phyloP scores from a whole-genome alignment of 2,329 filamentous ascomycete species.

The Ceratocystis ficicola region DNA sequence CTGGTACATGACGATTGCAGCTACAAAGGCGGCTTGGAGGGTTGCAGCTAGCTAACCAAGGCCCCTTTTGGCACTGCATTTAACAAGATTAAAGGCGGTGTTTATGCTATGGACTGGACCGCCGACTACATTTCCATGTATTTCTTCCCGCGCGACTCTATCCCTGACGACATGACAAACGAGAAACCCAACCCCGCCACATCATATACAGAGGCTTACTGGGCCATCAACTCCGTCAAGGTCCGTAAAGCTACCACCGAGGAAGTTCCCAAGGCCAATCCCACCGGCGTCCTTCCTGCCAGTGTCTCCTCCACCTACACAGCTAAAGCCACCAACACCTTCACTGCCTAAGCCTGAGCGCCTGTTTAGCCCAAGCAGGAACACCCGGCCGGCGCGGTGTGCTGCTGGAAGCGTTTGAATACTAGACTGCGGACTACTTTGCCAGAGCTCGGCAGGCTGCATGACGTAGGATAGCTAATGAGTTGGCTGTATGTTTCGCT shows the following conservation, averaged over 20 bases:
- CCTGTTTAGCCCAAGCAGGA: no score
- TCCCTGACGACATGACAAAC: slow-evolving; percentile 50
- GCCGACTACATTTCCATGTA: slow-evolving; percentile 59
- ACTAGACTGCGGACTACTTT: no score
- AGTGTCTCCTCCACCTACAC: no score
- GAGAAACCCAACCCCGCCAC: slow-evolving; percentile 45
- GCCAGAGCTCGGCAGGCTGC: no score
- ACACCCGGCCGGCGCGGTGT: no score
- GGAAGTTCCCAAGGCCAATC: no score
- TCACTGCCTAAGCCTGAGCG: no score
- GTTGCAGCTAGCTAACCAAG: slow-evolving; percentile 46
- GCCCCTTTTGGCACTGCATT: slow-evolving; percentile 55
- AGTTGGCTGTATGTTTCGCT: no score
- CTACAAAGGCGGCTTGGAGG: slow-evolving; percentile 38
- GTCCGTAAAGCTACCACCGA: slow-evolving; percentile 34
- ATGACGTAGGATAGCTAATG: no score
- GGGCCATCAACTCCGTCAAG: slow-evolving; percentile 60
- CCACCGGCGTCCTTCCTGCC: no score
- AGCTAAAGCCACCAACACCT: no score
- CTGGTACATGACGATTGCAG: slow-evolving; percentile 46
- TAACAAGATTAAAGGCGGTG: slow-evolving; percentile 55
- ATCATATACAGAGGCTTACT: slow-evolving; percentile 62
- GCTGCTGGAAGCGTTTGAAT: no score
- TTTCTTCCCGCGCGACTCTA: slow-evolving; percentile 59
- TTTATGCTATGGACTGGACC: slow-evolving; percentile 70